These are phyloP conservation scores for Paradendryphiella salina DNA, from an alignment of 2,329 filamentous ascomycete species.

Conservation along the genomic window DNA sequence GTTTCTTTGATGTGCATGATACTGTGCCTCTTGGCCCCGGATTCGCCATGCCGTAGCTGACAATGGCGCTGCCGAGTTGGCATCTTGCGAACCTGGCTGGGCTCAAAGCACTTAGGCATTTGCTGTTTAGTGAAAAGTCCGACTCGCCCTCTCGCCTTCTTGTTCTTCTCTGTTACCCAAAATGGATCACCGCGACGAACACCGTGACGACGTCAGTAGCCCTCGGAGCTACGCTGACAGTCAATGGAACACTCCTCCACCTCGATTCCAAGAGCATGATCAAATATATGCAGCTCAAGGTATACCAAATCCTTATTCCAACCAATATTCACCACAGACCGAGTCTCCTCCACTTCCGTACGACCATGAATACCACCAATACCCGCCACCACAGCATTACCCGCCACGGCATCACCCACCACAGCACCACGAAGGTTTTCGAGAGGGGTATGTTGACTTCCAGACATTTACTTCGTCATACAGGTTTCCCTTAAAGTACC, in stretches of 20 bases:
- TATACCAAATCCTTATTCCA: conserved; percentile 11
- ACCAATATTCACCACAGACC: conserved; percentile 19
- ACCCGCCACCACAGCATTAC: conserved; percentile 9
- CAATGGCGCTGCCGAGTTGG: conserved; percentile 17
- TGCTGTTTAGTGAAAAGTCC: conserved; percentile 12
- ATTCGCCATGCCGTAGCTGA: conserved; percentile 6
- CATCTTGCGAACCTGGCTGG: conserved; percentile 10
- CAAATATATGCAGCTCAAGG: conserved; percentile 17
- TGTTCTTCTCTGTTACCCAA: conserved; percentile 7
- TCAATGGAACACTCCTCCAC: conserved; percentile 29
- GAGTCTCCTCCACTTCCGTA: conserved; percentile 23
- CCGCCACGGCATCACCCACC: no score
- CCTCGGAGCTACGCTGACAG: conserved; percentile 16
- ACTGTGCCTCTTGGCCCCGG: conserved; percentile 14
- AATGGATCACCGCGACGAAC: conserved; percentile 23
- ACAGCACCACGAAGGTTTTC: conserved; percentile 14
- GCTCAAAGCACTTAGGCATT: conserved; percentile 1
- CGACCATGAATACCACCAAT: conserved; percentile 18
- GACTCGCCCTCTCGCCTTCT: conserved; percentile 9
- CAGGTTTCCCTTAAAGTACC: not conserved
- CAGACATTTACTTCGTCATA: conserved; percentile 4
- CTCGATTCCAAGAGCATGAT: conserved; percentile 28
- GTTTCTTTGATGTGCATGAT: conserved; percentile 14
- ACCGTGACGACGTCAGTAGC: conserved; percentile 19
- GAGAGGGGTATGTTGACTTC: conserved; percentile 18